These are phyloP conservation scores for Ceratonia siliqua DNA, from an alignment of 306 rosid genomes.

Conservation along the genomic window DNA sequence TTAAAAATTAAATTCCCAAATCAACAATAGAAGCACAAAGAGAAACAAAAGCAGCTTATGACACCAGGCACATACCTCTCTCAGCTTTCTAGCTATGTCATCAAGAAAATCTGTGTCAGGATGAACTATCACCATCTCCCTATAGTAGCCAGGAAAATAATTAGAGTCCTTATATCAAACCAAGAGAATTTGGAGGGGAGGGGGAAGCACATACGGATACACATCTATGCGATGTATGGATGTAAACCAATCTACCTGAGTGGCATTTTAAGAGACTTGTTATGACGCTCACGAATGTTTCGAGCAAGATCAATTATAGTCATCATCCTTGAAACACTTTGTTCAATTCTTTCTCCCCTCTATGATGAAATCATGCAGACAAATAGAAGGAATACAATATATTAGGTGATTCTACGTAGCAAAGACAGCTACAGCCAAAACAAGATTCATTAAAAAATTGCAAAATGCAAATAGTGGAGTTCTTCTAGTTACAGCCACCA, in stretches of 20 bases:
- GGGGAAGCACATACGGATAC: not conserved
- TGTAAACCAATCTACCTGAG: constrained; percentile 60
- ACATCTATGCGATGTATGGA: not conserved
- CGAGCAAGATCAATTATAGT: constrained; percentile 94
- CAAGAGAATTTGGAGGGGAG: not conserved
- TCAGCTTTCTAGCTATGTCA: constrained; percentile 85
- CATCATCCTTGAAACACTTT: constrained; percentile 91
- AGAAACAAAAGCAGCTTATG: not conserved
- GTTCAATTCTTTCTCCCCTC: constrained; percentile 87
- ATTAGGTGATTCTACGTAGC: constrained; percentile 8
- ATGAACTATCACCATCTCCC: constrained; percentile 98
- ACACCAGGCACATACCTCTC: constrained; percentile 63
- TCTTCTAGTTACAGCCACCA: not conserved
- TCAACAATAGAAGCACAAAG: constrained; percentile 6
- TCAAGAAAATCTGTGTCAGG: constrained; percentile 84
- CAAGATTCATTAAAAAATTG: not conserved
- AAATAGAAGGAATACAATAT: constrained; percentile 14
- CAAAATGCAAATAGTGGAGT: not conserved
- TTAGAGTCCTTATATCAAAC: constrained; percentile 2
- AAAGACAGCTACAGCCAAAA: constrained; percentile 22
- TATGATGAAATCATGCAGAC: constrained; percentile 37
- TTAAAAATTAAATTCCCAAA: not conserved
- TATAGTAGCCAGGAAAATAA: constrained; percentile 31
- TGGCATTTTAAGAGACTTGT: constrained; percentile 91
- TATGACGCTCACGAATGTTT: constrained; percentile 93